Conservation (phyloP, 2,329 filamentous ascomycete genomes). For the Westerdykella sp. region DNA sequence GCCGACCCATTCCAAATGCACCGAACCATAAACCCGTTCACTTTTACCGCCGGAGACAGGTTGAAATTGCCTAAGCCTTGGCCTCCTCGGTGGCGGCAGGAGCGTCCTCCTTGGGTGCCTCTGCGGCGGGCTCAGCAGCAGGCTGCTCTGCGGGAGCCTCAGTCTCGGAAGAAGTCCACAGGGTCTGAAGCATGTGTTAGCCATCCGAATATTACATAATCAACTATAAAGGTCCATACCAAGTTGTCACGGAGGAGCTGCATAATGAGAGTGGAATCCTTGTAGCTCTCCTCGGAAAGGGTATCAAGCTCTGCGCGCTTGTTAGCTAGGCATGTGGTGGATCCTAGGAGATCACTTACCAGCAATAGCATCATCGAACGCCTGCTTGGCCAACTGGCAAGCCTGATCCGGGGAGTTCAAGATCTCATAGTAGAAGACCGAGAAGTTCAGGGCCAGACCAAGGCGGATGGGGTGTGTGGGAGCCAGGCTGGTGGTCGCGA, state of each 20-base stretch:
- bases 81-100: conserved; percentile 56
- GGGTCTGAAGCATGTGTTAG: conserved; percentile 58
- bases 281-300: conserved; percentile 97
- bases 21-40: conserved; percentile 26
- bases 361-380: conserved; percentile 94
- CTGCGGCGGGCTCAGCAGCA: conserved; percentile 50
- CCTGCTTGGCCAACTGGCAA: conserved; percentile 95
- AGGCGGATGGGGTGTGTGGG: conserved; percentile 91
- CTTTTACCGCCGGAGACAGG: conserved; percentile 27
- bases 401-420: conserved; percentile 97
- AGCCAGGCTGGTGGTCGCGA: conserved; percentile 80
- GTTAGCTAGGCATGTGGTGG: conserved; percentile 8
- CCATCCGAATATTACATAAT: conserved; percentile 10
- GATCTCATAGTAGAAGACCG: conserved; percentile 99
- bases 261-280: conserved; percentile 98
- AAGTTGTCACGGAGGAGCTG: conserved; percentile 96
- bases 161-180: conserved; percentile 98
- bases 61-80: conserved; percentile 46
- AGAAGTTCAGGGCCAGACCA: conserved; percentile 90
- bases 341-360: conserved; percentile 42
- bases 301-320: conserved; percentile 74
- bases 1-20: conserved; percentile 30
- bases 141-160: conserved; percentile 60
- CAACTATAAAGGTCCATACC: conserved; percentile 45
- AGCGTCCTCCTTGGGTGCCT: conserved; percentile 42